Base-by-base conservation (phyloP, 2,329 filamentous ascomycete species). In the Penicillium sp. region DNA sequence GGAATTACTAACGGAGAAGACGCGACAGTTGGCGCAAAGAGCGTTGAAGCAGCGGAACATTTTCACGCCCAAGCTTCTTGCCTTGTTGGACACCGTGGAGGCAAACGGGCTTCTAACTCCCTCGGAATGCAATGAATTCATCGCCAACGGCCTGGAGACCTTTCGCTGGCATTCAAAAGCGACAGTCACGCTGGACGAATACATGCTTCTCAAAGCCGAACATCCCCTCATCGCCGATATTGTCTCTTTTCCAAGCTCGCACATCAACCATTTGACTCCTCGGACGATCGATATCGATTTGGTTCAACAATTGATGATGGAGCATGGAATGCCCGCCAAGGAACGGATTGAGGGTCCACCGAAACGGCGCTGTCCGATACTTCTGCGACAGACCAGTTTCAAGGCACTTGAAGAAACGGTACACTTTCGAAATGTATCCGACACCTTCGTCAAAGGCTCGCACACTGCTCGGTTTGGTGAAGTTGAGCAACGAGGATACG, bases 251-350 rank as follows among this genome's bases (percentile, higher is more conserved):
- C 53, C 49, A 4, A 71, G 61, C 18, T 59, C 72, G 1, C 75
- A 78, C 46, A 74, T 78, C 50, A 78, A 78, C 43, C 75, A 78
- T 38, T 64, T 78, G 2, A 77, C 75, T 0, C 75, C 75, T 0
- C 63, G 73, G 2, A 74, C 73, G 0, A 57, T 77, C 3, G 69
- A 77, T 38, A 78, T 78, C 17, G 61, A 67, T 7, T 50, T 62
- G 0, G 71, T 67, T 1, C 73, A 77, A 37, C 31, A 47, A 2
- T 47, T 50, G 3, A 78, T 79, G 75, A 33, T 56, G 0, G 41
- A 47, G 1, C 52, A 54, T 2, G 68, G 68, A 0, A 61, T 79
- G 39, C 51, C 63, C 1, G 68, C 64, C 0, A 79, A 79, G 44
- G 67, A 71, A 1, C 58, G 66, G 1, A 75, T 79, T 13, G 76